Base-by-base conservation (phyloP, 2,329 filamentous ascomycete genomes). In the Biscogniauxia sp. region DNA sequence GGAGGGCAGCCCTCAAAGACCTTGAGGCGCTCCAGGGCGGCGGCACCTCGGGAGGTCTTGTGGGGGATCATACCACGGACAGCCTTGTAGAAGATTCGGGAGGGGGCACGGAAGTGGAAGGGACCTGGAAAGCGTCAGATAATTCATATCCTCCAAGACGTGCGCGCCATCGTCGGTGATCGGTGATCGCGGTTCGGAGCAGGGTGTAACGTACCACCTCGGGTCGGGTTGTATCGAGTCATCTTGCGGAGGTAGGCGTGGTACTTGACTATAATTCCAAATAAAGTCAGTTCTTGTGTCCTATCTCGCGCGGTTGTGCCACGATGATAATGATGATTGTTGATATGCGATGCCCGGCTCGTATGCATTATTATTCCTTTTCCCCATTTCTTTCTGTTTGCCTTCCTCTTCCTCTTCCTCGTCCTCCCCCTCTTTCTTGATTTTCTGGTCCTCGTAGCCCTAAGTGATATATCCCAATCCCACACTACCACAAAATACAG, bases 71-170 rank as follows among this genome's bases (percentile, higher is more conserved):
- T 99, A 81, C 95, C 95, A 81, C 95, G 94, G 84, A 99, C 92
- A 79, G 95, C 93, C 91, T 97, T 97, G 91, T 97, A 99, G 90
- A 99, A 97, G 87, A 99, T 97, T 83, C 96, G 91, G 76, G 93
- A 96, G 69, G 95, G 95, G 75, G 94, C 93, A 80, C 95, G 95
- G 93, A 97, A 98, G 85, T 99, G 95, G 93, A 98, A 99, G 82
- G 95, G 95, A 86, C 94, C 90, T 93, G 75, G 63, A 59, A 54
- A 58, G 62, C 57, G 73, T 79, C 70, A 77, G 74, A 74, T 20
- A 2, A 45, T 26, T 28, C 13, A 51, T n/a, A 51, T 61, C 20
- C 17, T 54, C 45, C 52, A 20, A 49, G 25, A 23, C 7, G 20
- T 49, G 23, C 54, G 57, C 55, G 32, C 56, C 51, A 51, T 49